Evolutionary conservation across 225 moss, liverwort and hornwort species (phyloP), one percentile per base, ranked within the genome.

Genomic region (Lunularia cruciata): DNA sequence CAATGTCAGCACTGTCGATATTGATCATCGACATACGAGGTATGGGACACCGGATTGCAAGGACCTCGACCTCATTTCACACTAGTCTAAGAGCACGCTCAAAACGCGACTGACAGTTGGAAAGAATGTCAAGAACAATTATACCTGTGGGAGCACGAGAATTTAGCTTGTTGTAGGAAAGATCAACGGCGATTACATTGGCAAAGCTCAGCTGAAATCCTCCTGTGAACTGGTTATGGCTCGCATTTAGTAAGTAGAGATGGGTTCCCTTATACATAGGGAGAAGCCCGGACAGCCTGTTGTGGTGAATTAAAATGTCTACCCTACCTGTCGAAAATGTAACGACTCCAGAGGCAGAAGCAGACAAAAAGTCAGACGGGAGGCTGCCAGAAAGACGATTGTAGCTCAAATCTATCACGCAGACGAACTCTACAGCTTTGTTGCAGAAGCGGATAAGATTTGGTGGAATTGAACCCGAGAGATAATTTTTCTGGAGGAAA

Each of bases 401-500:
- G 54, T 38, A 49, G 37, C 60, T 63, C 4, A 65, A 34, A 19
- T 63, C 13, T 26, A 73, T 42, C 16, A 12, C 25, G 51, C 73
- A 63, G 23, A 16, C 30, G 11, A 7, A 46, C n/a, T n/a, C n/a
- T n/a, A n/a, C n/a, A n/a, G n/a, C n/a, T n/a, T n/a, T n/a, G n/a
- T n/a, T n/a, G 73, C 54, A 49, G 12, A 63, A 10, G 8, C 43
- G 53, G 72, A 63, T 37, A 19, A 63, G 60, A 15, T 11, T 14
- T 15, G 73, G 52, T 5, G 73, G 73, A 31, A 73, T 64, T 4
- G 26, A 8, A 64, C 72, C 72, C 23, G 6, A 28, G 30, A 73
- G 34, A 16, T 61, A 19, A 64, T 73, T 73, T 38, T 65, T 55
- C 40, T 73, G 39, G 8, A 73, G 74, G 8, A 28, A 27, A 6